Conservation (phyloP, 108 stramenopile genomes). For the Seminavis robusta region DNA sequence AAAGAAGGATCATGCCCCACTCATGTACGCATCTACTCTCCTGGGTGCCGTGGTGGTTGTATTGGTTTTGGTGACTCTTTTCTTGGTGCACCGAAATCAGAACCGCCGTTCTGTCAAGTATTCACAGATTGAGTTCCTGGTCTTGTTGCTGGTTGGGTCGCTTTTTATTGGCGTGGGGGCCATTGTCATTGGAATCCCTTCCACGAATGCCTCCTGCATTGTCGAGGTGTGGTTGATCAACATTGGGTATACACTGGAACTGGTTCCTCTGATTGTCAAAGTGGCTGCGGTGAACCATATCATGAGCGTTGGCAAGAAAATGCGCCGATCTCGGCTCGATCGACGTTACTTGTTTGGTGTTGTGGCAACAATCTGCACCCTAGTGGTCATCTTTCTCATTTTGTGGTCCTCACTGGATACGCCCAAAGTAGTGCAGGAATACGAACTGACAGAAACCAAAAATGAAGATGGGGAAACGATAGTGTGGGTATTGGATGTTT, state of each 20-base stretch:
- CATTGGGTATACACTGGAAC: conserved; percentile 31
- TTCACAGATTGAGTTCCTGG: conserved; percentile 32
- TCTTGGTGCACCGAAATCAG: no score
- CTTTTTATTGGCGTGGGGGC: conserved; percentile 24
- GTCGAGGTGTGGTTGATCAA: conserved; percentile 24
- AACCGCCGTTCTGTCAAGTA: no score
- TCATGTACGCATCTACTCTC: neutral
- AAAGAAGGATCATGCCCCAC: no score
- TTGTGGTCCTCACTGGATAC: conserved; percentile 29
- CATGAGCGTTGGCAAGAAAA: conserved; percentile 15
- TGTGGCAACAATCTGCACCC: conserved; percentile 3
- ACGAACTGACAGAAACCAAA: conserved; percentile 8
- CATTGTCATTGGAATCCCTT: conserved; percentile 5
- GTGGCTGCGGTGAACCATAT: conserved; percentile 32
- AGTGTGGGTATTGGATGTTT: conserved; percentile 5
- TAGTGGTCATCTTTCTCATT: conserved; percentile 25
- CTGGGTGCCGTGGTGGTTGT: conserved; percentile 4
- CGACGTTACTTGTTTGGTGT: conserved; percentile 4
- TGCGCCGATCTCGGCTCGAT: conserved; percentile 19
- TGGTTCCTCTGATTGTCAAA: conserved; percentile 42
- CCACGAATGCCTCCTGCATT: conserved; percentile 15
- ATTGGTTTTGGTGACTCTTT: no score
- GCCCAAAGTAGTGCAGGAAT: conserved; percentile 11
- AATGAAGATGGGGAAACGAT: neutral
- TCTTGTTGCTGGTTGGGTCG: conserved; percentile 22